Percentiles rank a stretch among this genome's conserved stretches.
Conservation (phyloP, 257 asterid genomes). For the Nicotiana tomentosiformis region DNA sequence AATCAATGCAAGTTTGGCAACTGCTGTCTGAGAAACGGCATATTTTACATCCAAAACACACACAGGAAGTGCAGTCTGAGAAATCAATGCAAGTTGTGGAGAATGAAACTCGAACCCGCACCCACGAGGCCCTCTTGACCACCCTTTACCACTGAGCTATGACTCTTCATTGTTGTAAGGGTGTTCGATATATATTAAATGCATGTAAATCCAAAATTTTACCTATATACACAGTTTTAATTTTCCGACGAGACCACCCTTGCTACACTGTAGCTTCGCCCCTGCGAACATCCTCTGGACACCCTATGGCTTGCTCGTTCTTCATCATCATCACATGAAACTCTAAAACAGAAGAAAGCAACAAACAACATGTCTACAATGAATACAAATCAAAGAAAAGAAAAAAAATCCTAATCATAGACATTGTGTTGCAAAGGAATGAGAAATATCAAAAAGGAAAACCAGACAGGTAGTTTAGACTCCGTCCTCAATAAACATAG, state of each 20-base stretch:
- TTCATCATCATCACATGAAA: constrained; percentile 39
- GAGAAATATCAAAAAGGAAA: not conserved
- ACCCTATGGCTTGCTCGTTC: constrained; percentile 44
- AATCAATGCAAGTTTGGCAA: constrained; percentile 48
- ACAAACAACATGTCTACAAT: not conserved
- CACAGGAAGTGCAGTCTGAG: constrained; percentile 31
- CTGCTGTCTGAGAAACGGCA: constrained; percentile 39
- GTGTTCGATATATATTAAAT: too few relatives aligned
- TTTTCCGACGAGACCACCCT: too few relatives aligned
- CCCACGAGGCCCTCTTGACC: too few relatives aligned
- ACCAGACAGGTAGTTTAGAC: not conserved
- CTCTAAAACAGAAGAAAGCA: constrained; percentile 14
- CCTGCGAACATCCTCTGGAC: constrained; percentile 30
- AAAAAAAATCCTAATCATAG: too few relatives aligned
- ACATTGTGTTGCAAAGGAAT: too few relatives aligned
- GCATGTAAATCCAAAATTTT: too few relatives aligned
- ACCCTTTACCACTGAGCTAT: too few relatives aligned
- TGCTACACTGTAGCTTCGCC: too few relatives aligned
- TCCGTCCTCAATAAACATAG: not conserved
- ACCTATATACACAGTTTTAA: too few relatives aligned
- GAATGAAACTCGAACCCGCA: too few relatives aligned
- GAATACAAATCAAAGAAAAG: not conserved
- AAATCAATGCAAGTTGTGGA: too few relatives aligned
- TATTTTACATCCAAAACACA: constrained; percentile 44
- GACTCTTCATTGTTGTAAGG: too few relatives aligned